Evolutionary conservation across 2,329 filamentous ascomycete species (phyloP).

Genomic region (Colletotrichum magnum): DNA sequence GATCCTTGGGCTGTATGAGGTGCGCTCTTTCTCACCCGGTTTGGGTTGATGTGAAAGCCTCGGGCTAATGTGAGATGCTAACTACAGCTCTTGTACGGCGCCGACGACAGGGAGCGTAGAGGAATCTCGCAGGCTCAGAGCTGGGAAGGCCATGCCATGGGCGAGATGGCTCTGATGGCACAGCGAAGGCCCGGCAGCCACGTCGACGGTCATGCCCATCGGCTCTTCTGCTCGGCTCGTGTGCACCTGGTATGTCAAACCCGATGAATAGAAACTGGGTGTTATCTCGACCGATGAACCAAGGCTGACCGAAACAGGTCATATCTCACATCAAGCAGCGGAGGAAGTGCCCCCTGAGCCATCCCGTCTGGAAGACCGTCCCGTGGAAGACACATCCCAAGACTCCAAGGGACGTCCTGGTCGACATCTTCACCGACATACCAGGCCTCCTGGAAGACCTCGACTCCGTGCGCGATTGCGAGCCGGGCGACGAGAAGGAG

Average conservation of each 20-base stretch:
- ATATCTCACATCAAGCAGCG: slow-evolving; percentile 41
- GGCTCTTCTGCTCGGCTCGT: slow-evolving; percentile 43
- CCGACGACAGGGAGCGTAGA: slow-evolving; percentile 36
- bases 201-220: slow-evolving; percentile 39
- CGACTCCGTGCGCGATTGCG: slow-evolving; percentile 45
- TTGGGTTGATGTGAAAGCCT: not conserved
- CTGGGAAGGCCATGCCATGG: slow-evolving; percentile 41
- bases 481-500: slow-evolving; percentile 4
- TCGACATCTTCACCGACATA: slow-evolving; percentile 50
- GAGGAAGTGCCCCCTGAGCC: slow-evolving; percentile 46
- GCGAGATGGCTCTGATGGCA: slow-evolving; percentile 38
- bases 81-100: slow-evolving; percentile 39
- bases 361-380: slow-evolving; percentile 49
- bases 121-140: slow-evolving; percentile 39
- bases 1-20: slow-evolving; percentile 43
- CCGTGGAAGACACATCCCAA: slow-evolving; percentile 50
- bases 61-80: not conserved
- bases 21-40: not conserved
- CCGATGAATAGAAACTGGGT: not conserved
- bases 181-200: slow-evolving; percentile 27
- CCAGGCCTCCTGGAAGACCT: slow-evolving; percentile 46
- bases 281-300: not conserved
- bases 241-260: slow-evolving; percentile 42
- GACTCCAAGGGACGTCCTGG: slow-evolving; percentile 48
- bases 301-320: not conserved